These are phyloP conservation scores for Bothriochloa decipiens DNA, from an alignment of 176 grass and related monocot genomes.

Conservation along the genomic window DNA sequence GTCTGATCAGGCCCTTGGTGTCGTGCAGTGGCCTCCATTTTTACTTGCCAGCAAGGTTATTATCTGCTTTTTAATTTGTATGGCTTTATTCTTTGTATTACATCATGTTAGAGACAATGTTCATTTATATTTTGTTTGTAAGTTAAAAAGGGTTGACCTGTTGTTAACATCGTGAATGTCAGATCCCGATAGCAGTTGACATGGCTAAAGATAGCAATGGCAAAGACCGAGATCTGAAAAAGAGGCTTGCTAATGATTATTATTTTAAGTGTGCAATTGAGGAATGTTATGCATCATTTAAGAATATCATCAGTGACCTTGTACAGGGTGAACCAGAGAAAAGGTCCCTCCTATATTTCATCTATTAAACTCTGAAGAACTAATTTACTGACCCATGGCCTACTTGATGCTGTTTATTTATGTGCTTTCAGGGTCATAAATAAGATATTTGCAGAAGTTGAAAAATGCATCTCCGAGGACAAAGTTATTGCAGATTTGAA, in stretches of 20 bases:
- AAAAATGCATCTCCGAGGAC: slow-evolving; percentile 50
- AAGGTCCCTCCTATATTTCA: slow-evolving; percentile 46
- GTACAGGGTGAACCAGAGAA: slow-evolving; percentile 70
- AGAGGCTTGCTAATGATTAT: slow-evolving; percentile 69
- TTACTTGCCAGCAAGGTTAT: slow-evolving; percentile 93
- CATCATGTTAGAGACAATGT: slow-evolving; percentile 1
- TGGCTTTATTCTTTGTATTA: slow-evolving; percentile 31
- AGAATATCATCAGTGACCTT: slow-evolving; percentile 72
- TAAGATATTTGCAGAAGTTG: slow-evolving; percentile 69
- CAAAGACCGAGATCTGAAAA: slow-evolving; percentile 74
- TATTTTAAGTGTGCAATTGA: slow-evolving; percentile 85
- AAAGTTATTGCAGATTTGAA: slow-evolving; percentile 70
- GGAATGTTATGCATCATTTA: slow-evolving; percentile 89
- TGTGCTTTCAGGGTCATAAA: slow-evolving; percentile 73
- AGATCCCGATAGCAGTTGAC: slow-evolving; percentile 95
- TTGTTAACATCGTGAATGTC: slow-evolving; percentile 40
- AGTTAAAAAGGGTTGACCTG: slow-evolving; percentile 24
- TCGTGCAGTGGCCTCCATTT: slow-evolving; percentile 96
- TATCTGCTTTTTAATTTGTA: slow-evolving; percentile 15
- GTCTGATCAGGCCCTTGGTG: slow-evolving; percentile 68
- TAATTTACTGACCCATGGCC: slow-evolving; percentile 20
- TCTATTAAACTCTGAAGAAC: slow-evolving; percentile 31
- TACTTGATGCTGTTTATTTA: slow-evolving; percentile 33
- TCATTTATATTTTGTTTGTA: slow-evolving; percentile 19
- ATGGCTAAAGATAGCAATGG: slow-evolving; percentile 90